These are phyloP conservation scores for Exsudoporus frostii DNA, from an alignment of 768 basidiomycete species.

Conservation along the genomic window DNA sequence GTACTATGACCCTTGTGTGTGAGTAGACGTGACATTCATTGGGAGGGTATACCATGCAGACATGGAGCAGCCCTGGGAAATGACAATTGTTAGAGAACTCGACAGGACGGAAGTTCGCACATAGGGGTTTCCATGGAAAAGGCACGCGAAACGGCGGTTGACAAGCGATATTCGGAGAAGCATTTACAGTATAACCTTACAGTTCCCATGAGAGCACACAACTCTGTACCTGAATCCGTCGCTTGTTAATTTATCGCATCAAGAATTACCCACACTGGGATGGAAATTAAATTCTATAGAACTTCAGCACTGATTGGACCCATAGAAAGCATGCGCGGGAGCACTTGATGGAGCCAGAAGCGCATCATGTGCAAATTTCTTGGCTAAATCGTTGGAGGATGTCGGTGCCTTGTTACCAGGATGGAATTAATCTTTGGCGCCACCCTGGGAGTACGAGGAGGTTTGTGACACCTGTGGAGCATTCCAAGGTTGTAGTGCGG, in stretches of 20 bases:
- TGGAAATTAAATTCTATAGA: background rate
- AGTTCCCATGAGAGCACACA: background rate
- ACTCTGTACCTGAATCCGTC: background rate
- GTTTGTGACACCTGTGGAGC: background rate
- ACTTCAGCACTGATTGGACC: slow-evolving; percentile 1
- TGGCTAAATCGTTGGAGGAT: slow-evolving; percentile 7
- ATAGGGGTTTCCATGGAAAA: slow-evolving; percentile 10
- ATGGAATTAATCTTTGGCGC: background rate
- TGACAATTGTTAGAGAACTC: background rate
- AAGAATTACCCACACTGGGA: background rate
- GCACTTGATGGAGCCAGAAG: background rate
- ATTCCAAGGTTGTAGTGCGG: background rate
- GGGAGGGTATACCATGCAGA: background rate
- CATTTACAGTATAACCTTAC: slow-evolving; percentile 2
- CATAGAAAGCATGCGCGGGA: slow-evolving; percentile 3
- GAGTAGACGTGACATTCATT: background rate
- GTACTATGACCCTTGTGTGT: background rate
- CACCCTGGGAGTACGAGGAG: slow-evolving; percentile 2
- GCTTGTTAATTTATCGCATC: background rate
- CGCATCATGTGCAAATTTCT: slow-evolving; percentile 6
- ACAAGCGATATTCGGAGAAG: background rate
- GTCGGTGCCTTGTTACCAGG: slow-evolving; percentile 4
- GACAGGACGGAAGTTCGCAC: slow-evolving; percentile 4
- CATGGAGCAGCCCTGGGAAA: slow-evolving; percentile 8
- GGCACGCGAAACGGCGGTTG: background rate